Evolutionary conservation across 2,329 filamentous ascomycete species (phyloP).

Genomic region (Scedosporium aurantiacum): DNA sequence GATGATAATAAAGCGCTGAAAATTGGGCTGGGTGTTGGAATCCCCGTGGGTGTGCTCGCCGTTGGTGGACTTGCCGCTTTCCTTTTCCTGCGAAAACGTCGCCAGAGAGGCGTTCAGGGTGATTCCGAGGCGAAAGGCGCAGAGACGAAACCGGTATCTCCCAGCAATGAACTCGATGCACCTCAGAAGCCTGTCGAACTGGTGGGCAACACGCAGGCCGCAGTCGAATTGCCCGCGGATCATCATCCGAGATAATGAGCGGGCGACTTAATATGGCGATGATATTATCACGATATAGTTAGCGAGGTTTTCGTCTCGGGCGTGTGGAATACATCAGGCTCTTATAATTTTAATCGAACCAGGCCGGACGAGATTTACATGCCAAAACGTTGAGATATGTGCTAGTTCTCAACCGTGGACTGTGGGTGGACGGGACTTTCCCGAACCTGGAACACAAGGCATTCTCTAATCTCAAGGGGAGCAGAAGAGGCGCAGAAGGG

Average conservation of each 20-base stretch:
- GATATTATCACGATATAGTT: too few relatives aligned
- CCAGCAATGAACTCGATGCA: neutral
- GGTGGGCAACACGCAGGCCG: neutral
- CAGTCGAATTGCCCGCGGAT: neutral
- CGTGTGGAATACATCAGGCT: too few relatives aligned
- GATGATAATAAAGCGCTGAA: neutral
- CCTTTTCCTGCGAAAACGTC: neutral
- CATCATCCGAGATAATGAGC: neutral
- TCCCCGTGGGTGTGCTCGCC: neutral
- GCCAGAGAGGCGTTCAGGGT: neutral
- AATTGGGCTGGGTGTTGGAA: neutral
- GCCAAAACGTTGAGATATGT: too few relatives aligned
- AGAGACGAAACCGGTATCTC: neutral
- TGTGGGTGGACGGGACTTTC: too few relatives aligned
- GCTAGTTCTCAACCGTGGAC: too few relatives aligned
- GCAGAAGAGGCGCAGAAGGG: too few relatives aligned
- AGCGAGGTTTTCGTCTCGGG: too few relatives aligned
- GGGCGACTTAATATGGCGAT: too few relatives aligned
- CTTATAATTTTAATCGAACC: too few relatives aligned
- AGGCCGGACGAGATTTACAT: too few relatives aligned
- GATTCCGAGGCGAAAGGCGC: neutral
- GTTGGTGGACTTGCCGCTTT: neutral
- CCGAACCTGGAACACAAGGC: too few relatives aligned
- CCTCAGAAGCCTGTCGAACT: neutral
- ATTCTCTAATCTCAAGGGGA: too few relatives aligned